Evolutionary conservation across 768 basidiomycete genomes (phyloP).

Genomic region (Podaxis pistillaris): DNA sequence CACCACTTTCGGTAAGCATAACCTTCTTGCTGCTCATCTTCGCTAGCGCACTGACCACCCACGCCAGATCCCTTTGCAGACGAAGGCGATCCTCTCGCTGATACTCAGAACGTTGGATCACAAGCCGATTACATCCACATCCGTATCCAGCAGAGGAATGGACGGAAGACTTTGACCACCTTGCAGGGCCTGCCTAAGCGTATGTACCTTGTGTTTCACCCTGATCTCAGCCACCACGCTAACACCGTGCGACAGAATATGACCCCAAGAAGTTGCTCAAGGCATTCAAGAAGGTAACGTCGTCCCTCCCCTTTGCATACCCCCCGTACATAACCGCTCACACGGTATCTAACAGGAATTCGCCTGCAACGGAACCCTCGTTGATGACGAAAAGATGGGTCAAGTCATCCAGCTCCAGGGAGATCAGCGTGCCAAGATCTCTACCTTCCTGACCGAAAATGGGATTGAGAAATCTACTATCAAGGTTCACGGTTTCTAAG

Average conservation of each 20-base stretch:
- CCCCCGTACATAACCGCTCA: constrained; percentile 1
- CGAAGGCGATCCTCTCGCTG: constrained; percentile 81
- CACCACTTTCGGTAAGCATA: constrained; percentile 67
- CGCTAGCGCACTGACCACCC: constrained; percentile 14
- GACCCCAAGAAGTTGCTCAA: constrained; percentile 98
- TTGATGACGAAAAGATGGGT: constrained; percentile 94
- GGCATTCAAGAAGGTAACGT: constrained; percentile 92
- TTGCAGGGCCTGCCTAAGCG: constrained; percentile 93
- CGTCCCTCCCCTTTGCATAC: constrained; percentile 1
- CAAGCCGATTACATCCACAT: constrained; percentile 88
- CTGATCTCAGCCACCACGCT: constrained; percentile 9
- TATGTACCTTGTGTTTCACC: constrained; percentile 34
- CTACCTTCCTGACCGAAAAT: constrained; percentile 80
- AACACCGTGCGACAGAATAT: constrained; percentile 60
- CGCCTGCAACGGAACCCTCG: constrained; percentile 96
- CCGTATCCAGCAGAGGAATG: constrained; percentile 99
- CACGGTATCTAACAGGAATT: constrained; percentile 65
- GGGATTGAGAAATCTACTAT: constrained; percentile 76
- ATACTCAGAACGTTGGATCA: constrained; percentile 74
- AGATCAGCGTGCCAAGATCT: constrained; percentile 92
- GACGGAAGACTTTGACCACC: constrained; percentile 97
- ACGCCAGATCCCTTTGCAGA: constrained; percentile 91
- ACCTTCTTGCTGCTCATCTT: neutral
- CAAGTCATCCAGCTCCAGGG: constrained; percentile 98
- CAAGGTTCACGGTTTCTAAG: constrained; percentile 87